These are phyloP conservation scores for Mycena crocata DNA, from an alignment of 768 basidiomycete species.

Conservation along the genomic window DNA sequence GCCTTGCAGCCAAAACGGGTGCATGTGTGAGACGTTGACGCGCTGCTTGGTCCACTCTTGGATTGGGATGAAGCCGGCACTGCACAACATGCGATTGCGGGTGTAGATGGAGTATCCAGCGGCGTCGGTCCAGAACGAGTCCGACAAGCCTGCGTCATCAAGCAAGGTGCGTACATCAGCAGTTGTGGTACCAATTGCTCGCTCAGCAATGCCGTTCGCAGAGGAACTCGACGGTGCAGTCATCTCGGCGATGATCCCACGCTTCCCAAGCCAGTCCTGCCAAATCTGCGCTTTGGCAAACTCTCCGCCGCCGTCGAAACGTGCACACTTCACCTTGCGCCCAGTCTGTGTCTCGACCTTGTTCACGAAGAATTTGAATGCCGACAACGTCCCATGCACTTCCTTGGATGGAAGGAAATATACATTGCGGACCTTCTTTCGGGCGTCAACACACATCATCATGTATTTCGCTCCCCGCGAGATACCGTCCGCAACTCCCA, in stretches of 20 bases:
- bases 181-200: neutral
- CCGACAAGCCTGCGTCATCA: neutral
- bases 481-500: neutral
- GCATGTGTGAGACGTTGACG: no score
- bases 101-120: neutral
- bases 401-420: neutral
- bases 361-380: no score
- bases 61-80: no score
- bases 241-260: neutral
- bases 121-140: neutral
- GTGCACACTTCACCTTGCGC: no score
- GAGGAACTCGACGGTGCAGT: conserved; percentile 37
- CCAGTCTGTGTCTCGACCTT: no score
- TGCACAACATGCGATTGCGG: no score
- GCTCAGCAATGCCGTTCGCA: conserved; percentile 43
- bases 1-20: no score
- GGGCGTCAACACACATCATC: conserved; percentile 1
- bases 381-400: conserved; percentile 4
- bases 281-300: no score
- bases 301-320: no score
- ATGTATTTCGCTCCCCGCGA: conserved; percentile 1
- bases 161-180: conserved; percentile 5
- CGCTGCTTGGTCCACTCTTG: no score
- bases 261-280: neutral
- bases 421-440: neutral